Percentiles rank a stretch among this genome's conserved stretches.
These are phyloP conservation scores for Caloboletus firmus DNA, from an alignment of 1,284 basidiomycete species.

Conservation along the genomic window DNA sequence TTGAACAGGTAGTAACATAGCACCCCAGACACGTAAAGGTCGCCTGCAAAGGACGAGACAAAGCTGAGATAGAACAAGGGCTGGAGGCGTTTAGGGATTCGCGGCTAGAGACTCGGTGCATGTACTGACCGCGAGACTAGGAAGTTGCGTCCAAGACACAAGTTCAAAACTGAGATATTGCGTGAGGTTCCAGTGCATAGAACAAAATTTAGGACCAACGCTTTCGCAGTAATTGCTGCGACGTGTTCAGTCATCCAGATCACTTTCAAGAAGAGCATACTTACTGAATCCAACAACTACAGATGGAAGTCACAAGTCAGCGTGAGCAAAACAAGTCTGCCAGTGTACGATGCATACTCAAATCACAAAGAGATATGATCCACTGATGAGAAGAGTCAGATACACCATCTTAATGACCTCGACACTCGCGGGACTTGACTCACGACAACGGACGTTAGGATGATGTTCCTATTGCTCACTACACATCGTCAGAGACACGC, in stretches of 20 bases:
- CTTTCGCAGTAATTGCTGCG: conserved; percentile 46
- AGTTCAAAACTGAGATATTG: conserved; percentile 37
- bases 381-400: conserved; percentile 32
- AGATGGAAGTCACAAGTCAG: not conserved
- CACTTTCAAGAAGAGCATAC: conserved; percentile 8
- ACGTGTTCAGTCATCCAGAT: not conserved
- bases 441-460: conserved; percentile 37
- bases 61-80: conserved; percentile 44
- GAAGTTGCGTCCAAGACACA: conserved; percentile 33
- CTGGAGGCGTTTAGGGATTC: conserved; percentile 27
- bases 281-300: conserved; percentile 44
- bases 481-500: not conserved
- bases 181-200: not conserved
- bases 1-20: conserved; percentile 43
- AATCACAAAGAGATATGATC: conserved; percentile 40
- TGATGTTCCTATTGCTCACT: conserved; percentile 45
- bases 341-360: conserved; percentile 37
- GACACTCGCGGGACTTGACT: conserved; percentile 33
- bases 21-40: conserved; percentile 44
- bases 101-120: not conserved
- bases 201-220: conserved; percentile 30
- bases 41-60: conserved; percentile 40
- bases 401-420: not conserved
- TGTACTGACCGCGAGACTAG: conserved; percentile 38
- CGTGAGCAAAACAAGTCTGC: not conserved